These are phyloP conservation scores for Phytopythium oedochilum DNA, from an alignment of 352 stramenopile genomes.

Conservation along the genomic window DNA sequence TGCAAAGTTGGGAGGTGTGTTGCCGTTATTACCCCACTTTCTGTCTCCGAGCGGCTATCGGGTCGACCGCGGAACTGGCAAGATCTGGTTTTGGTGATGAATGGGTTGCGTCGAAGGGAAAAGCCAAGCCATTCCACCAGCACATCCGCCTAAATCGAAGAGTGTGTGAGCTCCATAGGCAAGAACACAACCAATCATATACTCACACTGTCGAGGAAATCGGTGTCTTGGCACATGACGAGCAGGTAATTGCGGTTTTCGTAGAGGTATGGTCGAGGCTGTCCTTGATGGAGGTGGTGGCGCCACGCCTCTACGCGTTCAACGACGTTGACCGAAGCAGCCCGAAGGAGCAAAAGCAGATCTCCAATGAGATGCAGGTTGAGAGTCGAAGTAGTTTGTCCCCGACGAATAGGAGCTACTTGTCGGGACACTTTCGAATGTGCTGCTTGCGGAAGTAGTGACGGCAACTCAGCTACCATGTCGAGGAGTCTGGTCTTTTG, in stretches of 20 bases:
- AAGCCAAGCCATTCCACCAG: conserved; percentile 57
- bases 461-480: conserved; percentile 16
- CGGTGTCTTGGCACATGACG: conserved; percentile 42
- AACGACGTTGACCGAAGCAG: conserved; percentile 53
- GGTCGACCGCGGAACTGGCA: conserved; percentile 15
- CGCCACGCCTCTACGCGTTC: conserved; percentile 42
- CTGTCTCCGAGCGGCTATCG: background rate
- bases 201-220: conserved; percentile 42
- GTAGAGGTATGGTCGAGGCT: conserved; percentile 30
- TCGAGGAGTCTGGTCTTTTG: conserved; percentile 33
- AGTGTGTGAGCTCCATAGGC: background rate
- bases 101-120: conserved; percentile 43
- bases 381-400: background rate
- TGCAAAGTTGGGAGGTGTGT: background rate
- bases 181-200: background rate
- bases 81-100: conserved; percentile 32
- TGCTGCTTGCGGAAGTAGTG: background rate
- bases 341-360: conserved; percentile 40
- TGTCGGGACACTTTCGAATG: background rate
- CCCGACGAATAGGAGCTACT: background rate
- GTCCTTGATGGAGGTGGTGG: conserved; percentile 23
- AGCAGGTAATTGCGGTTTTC: conserved; percentile 48
- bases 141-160: conserved; percentile 5
- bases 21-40: background rate
- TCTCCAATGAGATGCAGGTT: conserved; percentile 54